phyloP scores from a whole-genome alignment of 2,329 filamentous ascomycete species.

The Trichoderma lentiforme region DNA sequence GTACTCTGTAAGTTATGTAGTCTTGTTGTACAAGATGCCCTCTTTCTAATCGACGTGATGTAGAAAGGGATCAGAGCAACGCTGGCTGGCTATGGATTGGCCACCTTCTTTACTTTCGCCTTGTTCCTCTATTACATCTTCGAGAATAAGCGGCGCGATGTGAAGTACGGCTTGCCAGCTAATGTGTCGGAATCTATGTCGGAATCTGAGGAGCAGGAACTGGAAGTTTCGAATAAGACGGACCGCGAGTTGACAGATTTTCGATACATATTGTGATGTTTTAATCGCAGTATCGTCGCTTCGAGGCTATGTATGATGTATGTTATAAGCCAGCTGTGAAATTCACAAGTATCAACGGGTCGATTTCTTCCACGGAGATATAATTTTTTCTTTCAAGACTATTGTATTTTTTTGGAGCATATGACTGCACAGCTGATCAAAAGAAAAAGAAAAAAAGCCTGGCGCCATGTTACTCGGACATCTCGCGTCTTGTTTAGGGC shows the following conservation, averaged over 20 bases:
- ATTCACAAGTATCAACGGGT: neutral
- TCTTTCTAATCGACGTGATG: neutral
- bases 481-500: neutral
- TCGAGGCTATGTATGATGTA: neutral
- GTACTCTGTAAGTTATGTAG: slow-evolving; percentile 42
- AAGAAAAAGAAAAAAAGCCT: neutral
- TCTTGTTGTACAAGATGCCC: neutral
- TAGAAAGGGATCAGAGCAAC: slow-evolving; percentile 52
- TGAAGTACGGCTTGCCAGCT: neutral
- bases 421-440: neutral
- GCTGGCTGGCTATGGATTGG: slow-evolving; percentile 52
- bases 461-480: neutral
- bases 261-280: neutral
- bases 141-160: slow-evolving; percentile 50
- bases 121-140: slow-evolving; percentile 46
- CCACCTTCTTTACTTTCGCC: slow-evolving; percentile 40
- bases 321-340: neutral
- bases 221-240: neutral
- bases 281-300: neutral
- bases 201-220: neutral
- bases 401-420: neutral
- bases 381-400: neutral
- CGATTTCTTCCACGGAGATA: neutral
- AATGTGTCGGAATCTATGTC: neutral
- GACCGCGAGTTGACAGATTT: neutral